Base-by-base conservation (phyloP, 2,329 filamentous ascomycete genomes). In the Aureobasidium pullulans region DNA sequence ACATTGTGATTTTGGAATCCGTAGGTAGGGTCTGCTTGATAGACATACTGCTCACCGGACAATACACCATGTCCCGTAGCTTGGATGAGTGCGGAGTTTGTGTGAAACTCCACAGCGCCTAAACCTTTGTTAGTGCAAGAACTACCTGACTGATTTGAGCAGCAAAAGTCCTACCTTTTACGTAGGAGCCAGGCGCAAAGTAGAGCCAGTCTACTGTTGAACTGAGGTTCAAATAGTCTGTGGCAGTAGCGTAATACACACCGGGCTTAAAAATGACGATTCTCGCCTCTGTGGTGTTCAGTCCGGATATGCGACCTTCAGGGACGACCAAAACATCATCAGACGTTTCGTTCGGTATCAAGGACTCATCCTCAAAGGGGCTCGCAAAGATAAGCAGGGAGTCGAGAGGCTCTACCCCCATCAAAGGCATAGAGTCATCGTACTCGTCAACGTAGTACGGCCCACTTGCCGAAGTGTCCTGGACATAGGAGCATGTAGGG, bases 181-280 rank as follows among this genome's bases (percentile, higher is more conserved):
- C 39, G 13, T 56, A 56, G 9, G 52, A 39, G 19, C 52, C 52
- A 9, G 52, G 52, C n/a, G 52, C 52, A 46, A 56, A 56, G 16
- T 56, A 56, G 11, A 56, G 37, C 52, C 52, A 56, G 16, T 46
- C 32, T 3, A 56, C 40, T 32, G 29, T 44, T 16, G 39, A n/a
- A 36, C 52, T 56, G 39, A 56, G 52, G 13, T 44, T 43, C 4
- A 56, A 4, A 8, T 56, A 46, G 19, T 56, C 52, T 6, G 52
- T 56, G 8, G 52, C 36, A 36, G 40, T 56, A 7, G 42, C 8
- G 15, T 56, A 56, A 37, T 56, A 46, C 5, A 56, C 52, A 5
- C 52, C 52, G 3, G 52, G n/a, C 6, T 46, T 36, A 16, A 56
- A 56, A 16, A 56, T 37, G 16, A 56, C 31, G 16, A 29, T 46